Percentiles rank a stretch among this genome's conserved stretches.
phyloP scores from a whole-genome alignment of 805 yeast genomes.

The Candida tibetensis region DNA sequence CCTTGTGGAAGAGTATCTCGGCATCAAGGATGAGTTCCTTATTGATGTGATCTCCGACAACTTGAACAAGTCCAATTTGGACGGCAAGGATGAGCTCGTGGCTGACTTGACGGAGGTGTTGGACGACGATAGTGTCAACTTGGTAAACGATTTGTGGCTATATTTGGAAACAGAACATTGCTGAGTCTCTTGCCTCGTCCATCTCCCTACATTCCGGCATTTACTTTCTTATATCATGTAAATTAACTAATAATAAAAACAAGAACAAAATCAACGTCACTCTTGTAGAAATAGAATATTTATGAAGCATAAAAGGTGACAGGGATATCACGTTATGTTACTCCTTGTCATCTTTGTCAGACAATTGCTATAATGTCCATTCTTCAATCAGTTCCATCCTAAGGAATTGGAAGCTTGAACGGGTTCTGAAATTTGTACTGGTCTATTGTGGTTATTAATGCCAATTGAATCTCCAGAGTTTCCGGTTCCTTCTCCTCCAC shows the following conservation, averaged over 20 bases:
- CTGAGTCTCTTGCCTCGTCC: no score
- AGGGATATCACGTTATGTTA: no score
- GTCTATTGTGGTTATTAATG: constrained; percentile 25
- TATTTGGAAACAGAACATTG: constrained; percentile 10
- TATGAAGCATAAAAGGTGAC: no score
- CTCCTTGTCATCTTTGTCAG: no score
- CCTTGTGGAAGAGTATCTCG: constrained; percentile 51
- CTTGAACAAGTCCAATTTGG: constrained; percentile 30
- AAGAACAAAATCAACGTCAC: no score
- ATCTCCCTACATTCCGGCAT: background rate
- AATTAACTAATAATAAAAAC: no score
- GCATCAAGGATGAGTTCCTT: constrained; percentile 51
- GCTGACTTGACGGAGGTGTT: constrained; percentile 49
- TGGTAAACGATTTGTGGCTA: constrained; percentile 42
- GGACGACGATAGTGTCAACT: constrained; percentile 46
- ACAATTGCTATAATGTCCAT: no score
- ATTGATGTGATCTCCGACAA: constrained; percentile 41
- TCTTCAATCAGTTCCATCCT: constrained; percentile 58
- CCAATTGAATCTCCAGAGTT: background rate
- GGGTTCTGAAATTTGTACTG: constrained; percentile 57
- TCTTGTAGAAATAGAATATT: no score
- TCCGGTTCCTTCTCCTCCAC: constrained; percentile 6
- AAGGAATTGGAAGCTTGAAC: constrained; percentile 68
- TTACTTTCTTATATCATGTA: no score
- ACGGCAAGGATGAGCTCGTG: constrained; percentile 32